Evolutionary conservation across 2,329 filamentous ascomycete genomes (phyloP).

Genomic region (Aspergillus neoniger): DNA sequence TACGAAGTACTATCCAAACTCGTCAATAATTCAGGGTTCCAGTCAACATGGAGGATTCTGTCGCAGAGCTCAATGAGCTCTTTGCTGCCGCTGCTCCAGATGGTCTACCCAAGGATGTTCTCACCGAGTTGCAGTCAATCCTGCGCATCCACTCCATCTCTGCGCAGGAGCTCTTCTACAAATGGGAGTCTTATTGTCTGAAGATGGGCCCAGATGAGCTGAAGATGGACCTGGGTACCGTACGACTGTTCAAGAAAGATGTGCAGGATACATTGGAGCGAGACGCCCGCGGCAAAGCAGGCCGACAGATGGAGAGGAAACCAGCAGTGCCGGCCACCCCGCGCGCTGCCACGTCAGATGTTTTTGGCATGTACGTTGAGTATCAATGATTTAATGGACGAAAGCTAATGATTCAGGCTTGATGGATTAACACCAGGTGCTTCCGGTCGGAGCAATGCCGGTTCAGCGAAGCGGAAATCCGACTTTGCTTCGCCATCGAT

Average conservation of each 20-base stretch:
- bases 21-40: not conserved
- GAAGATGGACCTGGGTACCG: slow-evolving; percentile 67
- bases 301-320: slow-evolving; percentile 64
- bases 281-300: slow-evolving; percentile 65
- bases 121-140: slow-evolving; percentile 81
- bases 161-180: slow-evolving; percentile 88
- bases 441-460: slow-evolving; percentile 28
- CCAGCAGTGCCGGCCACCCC: slow-evolving; percentile 59
- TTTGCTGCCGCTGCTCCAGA: slow-evolving; percentile 58
- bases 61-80: slow-evolving; percentile 58
- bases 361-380: slow-evolving; percentile 73
- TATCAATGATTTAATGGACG: too few species aligned
- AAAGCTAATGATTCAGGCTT: slow-evolving; percentile 48
- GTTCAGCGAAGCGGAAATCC: slow-evolving; percentile 56
- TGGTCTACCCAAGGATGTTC: slow-evolving; percentile 72
- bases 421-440: slow-evolving; percentile 59
- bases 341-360: slow-evolving; percentile 65
- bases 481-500: slow-evolving; percentile 51
- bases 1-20: not conserved
- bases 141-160: slow-evolving; percentile 79
- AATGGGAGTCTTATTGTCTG: slow-evolving; percentile 98
- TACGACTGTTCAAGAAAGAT: slow-evolving; percentile 79
- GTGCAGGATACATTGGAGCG: slow-evolving; percentile 82
- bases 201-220: slow-evolving; percentile 85
- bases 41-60: slow-evolving; percentile 51